Percentiles rank a stretch among this genome's conserved stretches.
These are phyloP conservation scores for Phytopythium boreale DNA, from an alignment of 352 stramenopile species.

Conservation along the genomic window DNA sequence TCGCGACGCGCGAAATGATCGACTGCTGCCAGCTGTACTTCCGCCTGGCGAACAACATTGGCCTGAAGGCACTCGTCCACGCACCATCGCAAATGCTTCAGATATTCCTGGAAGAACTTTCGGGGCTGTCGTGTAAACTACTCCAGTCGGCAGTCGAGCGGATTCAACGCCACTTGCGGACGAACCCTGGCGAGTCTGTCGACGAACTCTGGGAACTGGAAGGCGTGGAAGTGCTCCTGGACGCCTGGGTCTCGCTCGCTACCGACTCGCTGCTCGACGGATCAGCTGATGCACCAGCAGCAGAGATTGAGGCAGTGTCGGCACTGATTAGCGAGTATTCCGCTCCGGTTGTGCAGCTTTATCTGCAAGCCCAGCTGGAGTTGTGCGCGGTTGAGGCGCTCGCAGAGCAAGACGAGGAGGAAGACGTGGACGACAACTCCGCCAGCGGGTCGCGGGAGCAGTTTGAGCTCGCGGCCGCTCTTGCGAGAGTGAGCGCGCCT, in stretches of 20 bases:
- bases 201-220: conserved; percentile 85
- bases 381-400: conserved; percentile 62
- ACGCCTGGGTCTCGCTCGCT: conserved; percentile 75
- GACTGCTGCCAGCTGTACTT: conserved; percentile 82
- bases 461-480: conserved; percentile 62
- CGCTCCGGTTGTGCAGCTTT: conserved; percentile 64
- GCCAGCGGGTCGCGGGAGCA: conserved; percentile 59
- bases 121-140: conserved; percentile 64
- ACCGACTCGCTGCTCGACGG: conserved; percentile 56
- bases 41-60: conserved; percentile 75
- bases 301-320: conserved; percentile 34
- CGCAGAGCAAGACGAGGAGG: conserved; percentile 72
- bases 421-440: conserved; percentile 83
- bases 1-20: conserved; percentile 79
- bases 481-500: conserved; percentile 61
- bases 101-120: conserved; percentile 65
- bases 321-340: conserved; percentile 53
- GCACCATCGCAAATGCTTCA: conserved; percentile 43
- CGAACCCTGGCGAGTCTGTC: conserved; percentile 39
- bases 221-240: conserved; percentile 72
- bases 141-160: conserved; percentile 63
- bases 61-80: conserved; percentile 46
- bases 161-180: conserved; percentile 50
- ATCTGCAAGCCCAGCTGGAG: conserved; percentile 73
- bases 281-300: conserved; percentile 16